Evolutionary conservation across 257 asterid genomes (phyloP).

Genomic region (Leonotis leonurus): DNA sequence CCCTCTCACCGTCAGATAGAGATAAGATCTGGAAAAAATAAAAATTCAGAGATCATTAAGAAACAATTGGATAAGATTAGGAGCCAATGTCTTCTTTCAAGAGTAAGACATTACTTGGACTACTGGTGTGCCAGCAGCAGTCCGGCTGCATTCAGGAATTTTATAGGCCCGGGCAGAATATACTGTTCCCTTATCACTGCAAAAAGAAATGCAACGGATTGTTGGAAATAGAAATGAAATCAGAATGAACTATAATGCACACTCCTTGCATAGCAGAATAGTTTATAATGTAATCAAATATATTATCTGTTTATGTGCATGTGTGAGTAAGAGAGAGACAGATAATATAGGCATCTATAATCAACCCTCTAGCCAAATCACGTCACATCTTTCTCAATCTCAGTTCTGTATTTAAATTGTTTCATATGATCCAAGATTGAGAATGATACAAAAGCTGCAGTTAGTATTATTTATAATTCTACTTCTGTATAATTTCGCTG

Average conservation of each 20-base stretch:
- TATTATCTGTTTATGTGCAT: neutral
- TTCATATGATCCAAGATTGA: neutral
- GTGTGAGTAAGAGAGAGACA: neutral
- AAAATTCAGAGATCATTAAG: slow-evolving; percentile 11
- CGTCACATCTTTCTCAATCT: neutral
- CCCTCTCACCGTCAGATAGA: slow-evolving; percentile 92
- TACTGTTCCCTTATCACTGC: slow-evolving; percentile 90
- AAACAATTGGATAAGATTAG: slow-evolving; percentile 2
- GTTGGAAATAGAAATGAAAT: neutral
- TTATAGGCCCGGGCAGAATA: slow-evolving; percentile 84
- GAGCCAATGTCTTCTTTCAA: slow-evolving; percentile 10
- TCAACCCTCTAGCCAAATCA: neutral
- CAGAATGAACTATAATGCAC: neutral
- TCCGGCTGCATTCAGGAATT: slow-evolving; percentile 90
- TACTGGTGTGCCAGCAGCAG: slow-evolving; percentile 92
- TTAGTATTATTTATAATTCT: slow-evolving; percentile 2
- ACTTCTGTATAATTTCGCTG: neutral
- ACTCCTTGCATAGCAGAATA: neutral
- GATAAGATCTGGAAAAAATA: slow-evolving; percentile 62
- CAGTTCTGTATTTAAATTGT: neutral
- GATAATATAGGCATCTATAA: neutral
- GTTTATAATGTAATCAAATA: neutral
- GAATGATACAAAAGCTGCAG: neutral
- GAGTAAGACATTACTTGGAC: slow-evolving; percentile 56
- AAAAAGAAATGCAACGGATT: slow-evolving; percentile 5